phyloP scores from a whole-genome alignment of 306 rosid genomes.

The Fragaria iinumae region DNA sequence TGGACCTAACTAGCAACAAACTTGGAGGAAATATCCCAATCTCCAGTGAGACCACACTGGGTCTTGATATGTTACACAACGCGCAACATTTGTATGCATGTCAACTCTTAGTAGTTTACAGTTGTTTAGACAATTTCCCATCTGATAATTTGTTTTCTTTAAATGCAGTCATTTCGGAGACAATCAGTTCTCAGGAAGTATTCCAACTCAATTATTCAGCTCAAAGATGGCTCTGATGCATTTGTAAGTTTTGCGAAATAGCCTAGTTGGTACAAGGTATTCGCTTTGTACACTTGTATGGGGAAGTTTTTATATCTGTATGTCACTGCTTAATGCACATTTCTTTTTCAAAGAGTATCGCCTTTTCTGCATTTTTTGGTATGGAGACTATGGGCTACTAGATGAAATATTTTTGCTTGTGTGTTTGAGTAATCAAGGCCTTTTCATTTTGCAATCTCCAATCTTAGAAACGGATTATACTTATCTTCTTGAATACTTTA shows the following conservation, averaged over 20 bases:
- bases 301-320: not conserved
- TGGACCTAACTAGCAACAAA: slow-evolving; percentile 38
- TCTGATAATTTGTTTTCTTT: not conserved
- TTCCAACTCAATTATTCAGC: slow-evolving; percentile 54
- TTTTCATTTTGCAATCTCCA: not conserved
- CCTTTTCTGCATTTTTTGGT: not conserved
- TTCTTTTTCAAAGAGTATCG: not conserved
- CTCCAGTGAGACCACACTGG: slow-evolving; percentile 18
- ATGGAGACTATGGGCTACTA: not conserved
- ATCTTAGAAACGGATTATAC: not conserved
- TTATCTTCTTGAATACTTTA: not conserved
- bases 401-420: not conserved
- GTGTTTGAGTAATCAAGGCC: not conserved
- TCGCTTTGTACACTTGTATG: no score
- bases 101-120: not conserved
- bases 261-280: not conserved
- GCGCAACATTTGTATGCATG: slow-evolving; percentile 41
- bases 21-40: slow-evolving; percentile 39
- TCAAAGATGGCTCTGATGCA: slow-evolving; percentile 51
- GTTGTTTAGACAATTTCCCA: not conserved
- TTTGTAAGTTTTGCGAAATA: slow-evolving; percentile 42
- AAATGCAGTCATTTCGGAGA: slow-evolving; percentile 54
- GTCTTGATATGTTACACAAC: slow-evolving; percentile 29
- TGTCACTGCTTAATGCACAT: not conserved
- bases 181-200: slow-evolving; percentile 46